These are phyloP conservation scores for Pulveroboletus sp. DNA, from an alignment of 1,284 basidiomycete genomes.

Conservation along the genomic window DNA sequence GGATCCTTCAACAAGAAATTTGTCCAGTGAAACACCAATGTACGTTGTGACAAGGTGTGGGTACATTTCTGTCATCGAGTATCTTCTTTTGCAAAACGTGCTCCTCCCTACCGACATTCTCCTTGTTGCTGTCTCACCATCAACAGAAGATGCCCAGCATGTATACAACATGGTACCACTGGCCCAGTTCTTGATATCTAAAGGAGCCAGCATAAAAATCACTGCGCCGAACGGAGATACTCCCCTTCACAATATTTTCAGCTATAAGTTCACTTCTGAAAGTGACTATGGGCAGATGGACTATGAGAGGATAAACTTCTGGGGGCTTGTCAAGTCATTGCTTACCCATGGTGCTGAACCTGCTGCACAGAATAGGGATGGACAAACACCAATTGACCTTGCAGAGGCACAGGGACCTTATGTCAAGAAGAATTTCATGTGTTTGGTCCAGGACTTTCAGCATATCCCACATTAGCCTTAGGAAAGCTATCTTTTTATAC, in stretches of 20 bases:
- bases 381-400: not conserved
- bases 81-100: not conserved
- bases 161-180: not conserved
- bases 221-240: too few species aligned
- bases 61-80: not conserved
- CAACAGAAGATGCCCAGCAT: fast-evolving
- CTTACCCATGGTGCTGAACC: slow-evolving; percentile 6
- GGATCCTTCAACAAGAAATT: not conserved
- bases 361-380: not conserved
- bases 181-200: too few species aligned
- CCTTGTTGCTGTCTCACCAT: not conserved
- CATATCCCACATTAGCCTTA: too few species aligned
- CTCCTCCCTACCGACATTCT: slow-evolving; percentile 3
- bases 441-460: not conserved
- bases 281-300: too few species aligned
- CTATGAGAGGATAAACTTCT: not conserved
- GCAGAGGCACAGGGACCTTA: slow-evolving; percentile 1
- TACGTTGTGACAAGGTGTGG: not conserved
- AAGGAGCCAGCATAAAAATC: too few species aligned
- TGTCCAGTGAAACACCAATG: not conserved
- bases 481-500: too few species aligned
- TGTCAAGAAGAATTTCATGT: slow-evolving; percentile 3
- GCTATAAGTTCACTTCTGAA: too few species aligned
- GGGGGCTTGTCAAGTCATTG: not conserved
- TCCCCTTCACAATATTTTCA: not conserved